Conservation (phyloP, 1,139 yeast genomes). For the Ogataea hybrid region DNA sequence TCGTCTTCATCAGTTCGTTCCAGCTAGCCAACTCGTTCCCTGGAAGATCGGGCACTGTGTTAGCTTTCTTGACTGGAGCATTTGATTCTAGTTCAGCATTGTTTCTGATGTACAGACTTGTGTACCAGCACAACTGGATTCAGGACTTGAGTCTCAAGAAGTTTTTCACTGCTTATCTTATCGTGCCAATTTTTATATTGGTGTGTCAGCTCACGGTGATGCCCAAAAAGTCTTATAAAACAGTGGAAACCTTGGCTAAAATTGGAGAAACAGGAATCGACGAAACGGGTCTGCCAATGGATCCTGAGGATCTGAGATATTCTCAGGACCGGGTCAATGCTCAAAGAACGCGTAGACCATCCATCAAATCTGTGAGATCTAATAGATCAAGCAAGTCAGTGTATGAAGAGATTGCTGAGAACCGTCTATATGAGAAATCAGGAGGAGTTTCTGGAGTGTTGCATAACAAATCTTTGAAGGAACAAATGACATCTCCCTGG, state of each 20-base stretch:
- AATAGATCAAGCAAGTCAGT: conserved; percentile 45
- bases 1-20: conserved; percentile 76
- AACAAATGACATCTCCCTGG: conserved; percentile 77
- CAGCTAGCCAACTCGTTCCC: conserved; percentile 77
- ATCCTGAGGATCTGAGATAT: conserved; percentile 37
- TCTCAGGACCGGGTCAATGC: conserved; percentile 34
- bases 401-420: conserved; percentile 63
- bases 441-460: conserved; percentile 86
- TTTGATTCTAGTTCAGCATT: conserved; percentile 78
- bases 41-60: conserved; percentile 61
- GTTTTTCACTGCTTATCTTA: conserved; percentile 65
- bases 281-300: conserved; percentile 53
- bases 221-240: conserved; percentile 77
- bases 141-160: conserved; percentile 37
- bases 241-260: conserved; percentile 64
- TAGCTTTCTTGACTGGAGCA: conserved; percentile 75
- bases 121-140: conserved; percentile 48
- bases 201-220: conserved; percentile 70
- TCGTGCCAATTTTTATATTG: conserved; percentile 73
- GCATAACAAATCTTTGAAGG: conserved; percentile 60
- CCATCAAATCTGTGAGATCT: conserved; percentile 15
- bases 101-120: conserved; percentile 62
- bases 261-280: conserved; percentile 70
- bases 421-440: conserved; percentile 48
- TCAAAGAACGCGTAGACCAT: conserved; percentile 38